Evolutionary conservation across 495 filamentous ascomycete species (phyloP).

Genomic region (Alectoria sarmentosa): DNA sequence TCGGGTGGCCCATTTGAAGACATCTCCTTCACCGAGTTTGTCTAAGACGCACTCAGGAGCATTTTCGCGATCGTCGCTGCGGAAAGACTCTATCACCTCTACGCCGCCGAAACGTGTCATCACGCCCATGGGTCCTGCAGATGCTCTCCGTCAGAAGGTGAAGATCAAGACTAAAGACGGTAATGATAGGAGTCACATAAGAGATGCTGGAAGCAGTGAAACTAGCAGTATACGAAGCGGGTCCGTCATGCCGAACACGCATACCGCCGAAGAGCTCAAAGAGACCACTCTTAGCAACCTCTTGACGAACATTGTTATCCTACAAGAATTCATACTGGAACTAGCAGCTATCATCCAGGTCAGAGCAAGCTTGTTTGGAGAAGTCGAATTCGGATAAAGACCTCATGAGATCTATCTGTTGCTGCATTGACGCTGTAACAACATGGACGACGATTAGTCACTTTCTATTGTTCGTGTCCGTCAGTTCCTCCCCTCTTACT

Average conservation of each 20-base stretch:
- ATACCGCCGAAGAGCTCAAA: conserved; percentile 37
- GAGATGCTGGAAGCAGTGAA: conserved; percentile 24
- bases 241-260: conserved; percentile 31
- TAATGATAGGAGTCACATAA: not conserved
- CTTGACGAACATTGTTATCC: conserved; percentile 57
- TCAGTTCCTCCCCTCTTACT: not conserved
- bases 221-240: conserved; percentile 26
- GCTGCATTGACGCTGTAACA: not conserved
- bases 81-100: conserved; percentile 16
- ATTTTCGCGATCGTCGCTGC: conserved; percentile 29
- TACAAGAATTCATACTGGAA: conserved; percentile 80
- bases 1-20: conserved; percentile 20
- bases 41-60: conserved; percentile 19
- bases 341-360: conserved; percentile 81
- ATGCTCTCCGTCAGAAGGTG: conserved; percentile 21
- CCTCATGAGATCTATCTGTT: not conserved
- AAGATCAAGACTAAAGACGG: conserved; percentile 12
- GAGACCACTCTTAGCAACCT: conserved; percentile 73
- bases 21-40: conserved; percentile 24
- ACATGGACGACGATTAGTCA: not conserved
- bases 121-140: conserved; percentile 17
- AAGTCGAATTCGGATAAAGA: conserved; percentile 52
- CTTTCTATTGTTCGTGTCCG: not conserved
- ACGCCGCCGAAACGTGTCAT: conserved; percentile 10
- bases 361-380: conserved; percentile 75